phyloP scores from a whole-genome alignment of 2,329 filamentous ascomycete genomes.

The Paraphoma sp. region DNA sequence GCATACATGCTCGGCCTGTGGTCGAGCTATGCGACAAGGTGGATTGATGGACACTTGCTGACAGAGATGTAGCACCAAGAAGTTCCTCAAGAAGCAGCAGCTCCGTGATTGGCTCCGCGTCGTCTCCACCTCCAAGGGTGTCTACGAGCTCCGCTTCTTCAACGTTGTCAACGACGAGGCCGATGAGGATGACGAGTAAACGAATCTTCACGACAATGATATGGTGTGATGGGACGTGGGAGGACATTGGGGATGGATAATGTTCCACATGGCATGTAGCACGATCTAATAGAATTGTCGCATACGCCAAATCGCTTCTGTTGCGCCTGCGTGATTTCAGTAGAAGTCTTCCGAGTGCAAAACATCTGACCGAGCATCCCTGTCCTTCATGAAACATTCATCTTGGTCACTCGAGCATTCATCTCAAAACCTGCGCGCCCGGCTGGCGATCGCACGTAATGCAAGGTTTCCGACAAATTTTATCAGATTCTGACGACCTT shows the following conservation, averaged over 20 bases:
- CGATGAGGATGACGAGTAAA: conserved; percentile 98
- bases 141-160: conserved; percentile 99
- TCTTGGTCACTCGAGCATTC: too few species aligned
- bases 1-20: background rate
- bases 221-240: background rate
- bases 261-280: conserved; percentile 34
- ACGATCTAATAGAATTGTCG: conserved; percentile 38
- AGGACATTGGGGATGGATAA: conserved; percentile 18
- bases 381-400: background rate
- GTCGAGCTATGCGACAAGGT: background rate
- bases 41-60: conserved; percentile 8
- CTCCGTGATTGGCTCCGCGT: conserved; percentile 99
- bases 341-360: background rate
- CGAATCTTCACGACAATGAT: conserved; percentile 19
- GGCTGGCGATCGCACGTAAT: too few species aligned
- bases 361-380: background rate
- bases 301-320: conserved; percentile 15
- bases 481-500: too few species aligned
- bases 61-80: conserved; percentile 83
- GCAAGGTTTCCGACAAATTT: too few species aligned
- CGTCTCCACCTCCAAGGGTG: conserved; percentile 95
- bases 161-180: conserved; percentile 99
- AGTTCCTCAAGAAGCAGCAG: conserved; percentile 99
- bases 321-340: background rate
- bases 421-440: too few species aligned